Conservation (phyloP, 192 early-diverging fungal genomes). For the Coemansia sp. region DNA sequence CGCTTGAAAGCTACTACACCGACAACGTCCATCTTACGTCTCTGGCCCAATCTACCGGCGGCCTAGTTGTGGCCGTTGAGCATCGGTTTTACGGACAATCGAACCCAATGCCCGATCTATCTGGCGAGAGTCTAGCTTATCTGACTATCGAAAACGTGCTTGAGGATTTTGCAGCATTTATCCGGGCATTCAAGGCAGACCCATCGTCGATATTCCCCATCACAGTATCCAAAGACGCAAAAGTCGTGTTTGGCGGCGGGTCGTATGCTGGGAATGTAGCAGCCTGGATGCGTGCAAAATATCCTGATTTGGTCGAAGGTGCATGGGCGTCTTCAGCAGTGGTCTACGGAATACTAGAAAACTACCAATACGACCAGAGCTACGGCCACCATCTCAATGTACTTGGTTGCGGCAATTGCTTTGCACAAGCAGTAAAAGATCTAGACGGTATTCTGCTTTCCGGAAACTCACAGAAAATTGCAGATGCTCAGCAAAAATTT, state of each 20-base stretch:
- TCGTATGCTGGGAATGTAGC: conserved; percentile 71
- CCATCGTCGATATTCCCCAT: conserved; percentile 20
- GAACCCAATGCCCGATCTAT: conserved; percentile 51
- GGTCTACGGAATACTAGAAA: conserved; percentile 58
- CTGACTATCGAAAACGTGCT: conserved; percentile 32
- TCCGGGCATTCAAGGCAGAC: conserved; percentile 9
- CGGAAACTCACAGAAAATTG: conserved; percentile 7
- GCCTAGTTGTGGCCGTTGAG: conserved; percentile 58
- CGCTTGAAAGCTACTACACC: conserved; percentile 11
- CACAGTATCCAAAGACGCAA: conserved; percentile 11
- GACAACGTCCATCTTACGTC: conserved; percentile 24
- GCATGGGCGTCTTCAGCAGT: conserved; percentile 70
- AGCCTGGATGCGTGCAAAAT: conserved; percentile 68
- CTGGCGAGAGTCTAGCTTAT: conserved; percentile 30
- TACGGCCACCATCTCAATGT: conserved; percentile 30
- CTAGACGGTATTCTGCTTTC: conserved; percentile 39
- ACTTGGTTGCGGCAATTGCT: conserved; percentile 24
- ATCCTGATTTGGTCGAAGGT: conserved; percentile 63
- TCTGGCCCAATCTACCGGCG: conserved; percentile 56
- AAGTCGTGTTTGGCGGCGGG: conserved; percentile 60
- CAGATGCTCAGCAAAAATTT: conserved; percentile 19
- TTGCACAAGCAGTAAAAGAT: conserved; percentile 48
- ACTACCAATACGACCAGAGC: conserved; percentile 60
- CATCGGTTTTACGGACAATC: conserved; percentile 64
- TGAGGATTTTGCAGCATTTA: conserved; percentile 35